phyloP scores from a whole-genome alignment of 306 rosid species.

The Trichosanthes truncata region DNA sequence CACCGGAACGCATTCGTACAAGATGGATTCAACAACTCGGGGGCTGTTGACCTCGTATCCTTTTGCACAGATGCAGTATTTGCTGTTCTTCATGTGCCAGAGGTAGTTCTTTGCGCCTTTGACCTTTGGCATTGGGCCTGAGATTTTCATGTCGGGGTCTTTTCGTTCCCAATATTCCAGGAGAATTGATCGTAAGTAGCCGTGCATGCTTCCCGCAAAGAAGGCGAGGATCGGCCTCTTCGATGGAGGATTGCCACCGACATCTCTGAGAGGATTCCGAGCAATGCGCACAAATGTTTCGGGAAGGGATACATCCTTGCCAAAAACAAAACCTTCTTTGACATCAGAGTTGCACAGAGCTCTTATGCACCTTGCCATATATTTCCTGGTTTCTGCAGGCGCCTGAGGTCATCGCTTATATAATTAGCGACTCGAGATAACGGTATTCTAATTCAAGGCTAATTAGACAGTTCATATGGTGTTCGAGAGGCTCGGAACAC shows the following conservation, averaged over 20 bases:
- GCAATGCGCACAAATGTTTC: slow-evolving; percentile 52
- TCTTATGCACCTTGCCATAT: slow-evolving; percentile 62
- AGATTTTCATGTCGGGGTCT: slow-evolving; percentile 82
- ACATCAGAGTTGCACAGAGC: slow-evolving; percentile 90
- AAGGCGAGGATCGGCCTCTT: slow-evolving; percentile 65
- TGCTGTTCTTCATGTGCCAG: slow-evolving; percentile 70
- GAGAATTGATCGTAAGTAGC: slow-evolving; percentile 64
- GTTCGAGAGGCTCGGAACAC: neutral
- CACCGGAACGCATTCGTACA: slow-evolving; percentile 77
- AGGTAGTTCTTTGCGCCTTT: slow-evolving; percentile 48
- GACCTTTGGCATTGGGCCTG: slow-evolving; percentile 40
- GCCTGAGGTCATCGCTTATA: slow-evolving; percentile 51
- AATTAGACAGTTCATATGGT: neutral
- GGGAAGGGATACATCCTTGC: slow-evolving; percentile 86
- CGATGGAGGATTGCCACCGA: slow-evolving; percentile 72
- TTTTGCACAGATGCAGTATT: slow-evolving; percentile 84
- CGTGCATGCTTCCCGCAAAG: slow-evolving; percentile 83
- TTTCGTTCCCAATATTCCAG: slow-evolving; percentile 70
- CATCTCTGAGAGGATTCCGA: slow-evolving; percentile 49
- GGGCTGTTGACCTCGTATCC: slow-evolving; percentile 97
- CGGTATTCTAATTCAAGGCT: neutral
- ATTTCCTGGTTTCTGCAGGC: slow-evolving; percentile 59
- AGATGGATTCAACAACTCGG: slow-evolving; percentile 76
- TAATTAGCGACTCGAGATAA: neutral
- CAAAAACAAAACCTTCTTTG: slow-evolving; percentile 77